These are phyloP conservation scores for Rhizopogon vulgaris DNA, from an alignment of 768 basidiomycete species.

Conservation along the genomic window DNA sequence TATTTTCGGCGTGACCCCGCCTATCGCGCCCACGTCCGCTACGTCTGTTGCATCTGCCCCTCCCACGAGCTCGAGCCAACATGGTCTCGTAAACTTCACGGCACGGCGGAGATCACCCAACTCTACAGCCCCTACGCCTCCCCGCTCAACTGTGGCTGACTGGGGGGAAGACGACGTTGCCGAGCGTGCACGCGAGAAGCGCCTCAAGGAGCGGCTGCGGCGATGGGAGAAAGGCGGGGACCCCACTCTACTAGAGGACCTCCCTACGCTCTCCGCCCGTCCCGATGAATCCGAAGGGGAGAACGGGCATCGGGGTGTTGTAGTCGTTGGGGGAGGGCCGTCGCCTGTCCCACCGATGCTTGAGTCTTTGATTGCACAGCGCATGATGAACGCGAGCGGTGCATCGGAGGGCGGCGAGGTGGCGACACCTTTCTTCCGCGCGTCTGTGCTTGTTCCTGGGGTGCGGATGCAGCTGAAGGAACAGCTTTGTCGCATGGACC, in stretches of 20 bases:
- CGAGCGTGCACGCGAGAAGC: conserved; percentile 62
- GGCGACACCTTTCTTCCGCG: conserved; percentile 52
- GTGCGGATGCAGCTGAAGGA: conserved; percentile 51
- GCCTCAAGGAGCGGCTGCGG: conserved; percentile 62
- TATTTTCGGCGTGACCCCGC: conserved; percentile 81
- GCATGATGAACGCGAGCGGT: conserved; percentile 14
- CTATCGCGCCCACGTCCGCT: conserved; percentile 34
- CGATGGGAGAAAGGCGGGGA: conserved; percentile 69
- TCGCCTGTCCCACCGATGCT: conserved; percentile 24
- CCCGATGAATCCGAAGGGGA: conserved; percentile 31
- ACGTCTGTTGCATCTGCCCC: conserved; percentile 3
- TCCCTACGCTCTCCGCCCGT: conserved; percentile 45
- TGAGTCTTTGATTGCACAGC: conserved; percentile 14
- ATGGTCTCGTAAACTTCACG: conserved; percentile 37
- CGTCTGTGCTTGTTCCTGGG: conserved; percentile 62
- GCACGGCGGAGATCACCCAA: conserved; percentile 36
- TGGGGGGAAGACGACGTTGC: conserved; percentile 66
- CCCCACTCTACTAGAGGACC: conserved; percentile 49
- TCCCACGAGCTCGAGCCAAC: conserved; percentile 20
- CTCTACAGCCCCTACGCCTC: conserved; percentile 21
- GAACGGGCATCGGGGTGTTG: conserved; percentile 31
- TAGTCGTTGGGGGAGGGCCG: conserved; percentile 43
- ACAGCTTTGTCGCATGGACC: conserved; percentile 46
- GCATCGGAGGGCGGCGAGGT: conserved; percentile 17
- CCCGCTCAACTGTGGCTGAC: conserved; percentile 38